Base-by-base conservation (phyloP, 2,329 filamentous ascomycete species). In the Botrytis tulipae region DNA sequence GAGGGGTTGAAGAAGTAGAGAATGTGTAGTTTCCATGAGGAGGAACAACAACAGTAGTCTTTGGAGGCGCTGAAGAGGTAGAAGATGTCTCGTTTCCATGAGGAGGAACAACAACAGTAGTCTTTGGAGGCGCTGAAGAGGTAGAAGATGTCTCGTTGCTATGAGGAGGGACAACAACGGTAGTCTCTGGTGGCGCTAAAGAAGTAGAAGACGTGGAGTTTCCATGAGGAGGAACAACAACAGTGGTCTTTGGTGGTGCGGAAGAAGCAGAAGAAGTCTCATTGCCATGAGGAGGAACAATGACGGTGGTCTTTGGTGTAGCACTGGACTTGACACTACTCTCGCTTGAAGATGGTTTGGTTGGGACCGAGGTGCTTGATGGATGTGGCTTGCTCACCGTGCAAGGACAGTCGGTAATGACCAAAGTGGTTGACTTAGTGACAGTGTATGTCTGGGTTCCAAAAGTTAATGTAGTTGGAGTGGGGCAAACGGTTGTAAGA, bases 401-500 rank as follows among this genome's bases (percentile, higher is more conserved):
- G 82, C 83, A 86, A 59, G 84, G 82, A 79, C 85, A 85, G 78
- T 84, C 79, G 74, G 82, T 84, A 78, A 86, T 81, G 77, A 85
- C 86, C 79, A 86, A 78, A 72, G 83, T 83, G 72, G 84, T 83
- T 67, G 84, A 87, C 84, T 87, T 84, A 77, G 90, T 90, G 83
- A 94, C 85, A 78, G 88, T 91, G 81, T 85, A 84, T 75, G 85
- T 86, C 74, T 82, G 77, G 74, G 80, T 80, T 73, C 81, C 82
- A 77, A 84, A 79, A 59, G 82, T 82, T 74, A 87, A 77, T 57
- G 81, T 81, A 70, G 86, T 87, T 65, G 72, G 60, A 18, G 72
- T 65, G 3, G 60, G 72, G 35, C 66, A 63, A 25, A 73, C 72
- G 35, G 72, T 73, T 25, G 72, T 73, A 46, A 70, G 59, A 54